Conservation (phyloP, 805 yeast species). For the Ogataea pilisensis region DNA sequence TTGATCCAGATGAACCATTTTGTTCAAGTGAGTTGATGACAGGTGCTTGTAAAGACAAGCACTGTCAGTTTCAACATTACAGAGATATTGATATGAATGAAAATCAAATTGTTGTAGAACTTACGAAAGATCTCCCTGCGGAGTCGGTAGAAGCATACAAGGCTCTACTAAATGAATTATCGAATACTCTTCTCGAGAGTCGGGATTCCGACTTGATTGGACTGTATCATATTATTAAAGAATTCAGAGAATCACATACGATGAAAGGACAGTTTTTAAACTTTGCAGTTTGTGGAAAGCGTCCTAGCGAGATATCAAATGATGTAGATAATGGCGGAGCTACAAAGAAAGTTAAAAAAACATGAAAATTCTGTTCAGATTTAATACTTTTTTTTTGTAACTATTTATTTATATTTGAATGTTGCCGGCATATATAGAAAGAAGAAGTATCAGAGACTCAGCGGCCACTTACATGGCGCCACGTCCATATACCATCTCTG, state of each 20-base stretch:
- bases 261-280: constrained; percentile 5
- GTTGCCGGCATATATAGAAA: too few species aligned
- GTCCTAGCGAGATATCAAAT: too few species aligned
- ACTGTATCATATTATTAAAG: constrained; percentile 7
- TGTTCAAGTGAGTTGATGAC: constrained; percentile 15
- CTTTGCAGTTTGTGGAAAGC: constrained; percentile 1
- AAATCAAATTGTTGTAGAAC: constrained; percentile 10
- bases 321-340: too few species aligned
- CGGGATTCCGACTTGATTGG: constrained; percentile 5
- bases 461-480: too few species aligned
- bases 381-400: too few species aligned
- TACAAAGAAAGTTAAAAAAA: too few species aligned
- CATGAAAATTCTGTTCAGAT: neutral
- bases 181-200: constrained; percentile 3
- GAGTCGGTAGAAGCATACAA: constrained; percentile 7
- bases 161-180: constrained; percentile 5
- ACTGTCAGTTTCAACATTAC: constrained; percentile 15
- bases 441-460: too few species aligned
- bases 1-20: constrained; percentile 11
- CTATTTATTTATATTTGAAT: too few species aligned
- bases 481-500: too few species aligned
- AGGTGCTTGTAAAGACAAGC: constrained; percentile 10
- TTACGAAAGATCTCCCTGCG: constrained; percentile 13
- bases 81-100: constrained; percentile 7
- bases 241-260: constrained; percentile 5